Percentiles rank a stretch among this genome's conserved stretches.
phyloP scores from a whole-genome alignment of 1,284 basidiomycete genomes.

The Malassezia restricta region DNA sequence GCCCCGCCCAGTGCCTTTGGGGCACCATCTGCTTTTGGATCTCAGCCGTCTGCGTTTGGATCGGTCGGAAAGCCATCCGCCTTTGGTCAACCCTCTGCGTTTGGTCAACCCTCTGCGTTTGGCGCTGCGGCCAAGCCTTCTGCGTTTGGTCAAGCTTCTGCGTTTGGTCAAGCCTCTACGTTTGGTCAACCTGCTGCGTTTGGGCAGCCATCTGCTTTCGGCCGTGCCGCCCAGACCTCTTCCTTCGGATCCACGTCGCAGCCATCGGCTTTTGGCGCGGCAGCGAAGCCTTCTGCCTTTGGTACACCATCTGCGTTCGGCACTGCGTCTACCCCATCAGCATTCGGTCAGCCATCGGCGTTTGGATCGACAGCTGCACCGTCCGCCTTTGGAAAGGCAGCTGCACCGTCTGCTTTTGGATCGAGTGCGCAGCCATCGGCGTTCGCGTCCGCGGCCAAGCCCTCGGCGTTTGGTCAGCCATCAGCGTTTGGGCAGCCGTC shows the following conservation, averaged over 20 bases:
- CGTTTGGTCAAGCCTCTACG: not conserved
- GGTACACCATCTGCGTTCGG: not conserved
- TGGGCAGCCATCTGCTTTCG: not conserved
- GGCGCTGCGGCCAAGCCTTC: not conserved
- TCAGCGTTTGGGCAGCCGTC: not conserved
- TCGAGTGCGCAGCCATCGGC: not conserved
- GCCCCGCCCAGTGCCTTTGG: not conserved
- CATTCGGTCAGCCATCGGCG: slow-evolving; percentile 1
- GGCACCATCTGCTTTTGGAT: too few relatives aligned
- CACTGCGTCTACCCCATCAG: not conserved
- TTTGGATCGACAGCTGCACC: slow-evolving; percentile 1
- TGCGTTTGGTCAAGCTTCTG: not conserved
- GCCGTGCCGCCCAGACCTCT: not conserved
- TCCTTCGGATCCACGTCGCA: not conserved
- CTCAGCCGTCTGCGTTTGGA: not conserved
- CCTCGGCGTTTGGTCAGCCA: not conserved
- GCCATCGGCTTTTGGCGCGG: not conserved
- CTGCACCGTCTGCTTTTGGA: slow-evolving; percentile 7
- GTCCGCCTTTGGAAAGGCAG: slow-evolving; percentile 1
- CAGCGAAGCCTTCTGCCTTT: slow-evolving; percentile 6
- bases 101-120: not conserved
- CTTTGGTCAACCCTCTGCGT: not conserved
- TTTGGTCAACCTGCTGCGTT: slow-evolving; percentile 4
- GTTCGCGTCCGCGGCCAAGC: not conserved
- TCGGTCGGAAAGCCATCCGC: not conserved